Base-by-base conservation (phyloP, 768 basidiomycete species). In the Auricularia sp. region DNA sequence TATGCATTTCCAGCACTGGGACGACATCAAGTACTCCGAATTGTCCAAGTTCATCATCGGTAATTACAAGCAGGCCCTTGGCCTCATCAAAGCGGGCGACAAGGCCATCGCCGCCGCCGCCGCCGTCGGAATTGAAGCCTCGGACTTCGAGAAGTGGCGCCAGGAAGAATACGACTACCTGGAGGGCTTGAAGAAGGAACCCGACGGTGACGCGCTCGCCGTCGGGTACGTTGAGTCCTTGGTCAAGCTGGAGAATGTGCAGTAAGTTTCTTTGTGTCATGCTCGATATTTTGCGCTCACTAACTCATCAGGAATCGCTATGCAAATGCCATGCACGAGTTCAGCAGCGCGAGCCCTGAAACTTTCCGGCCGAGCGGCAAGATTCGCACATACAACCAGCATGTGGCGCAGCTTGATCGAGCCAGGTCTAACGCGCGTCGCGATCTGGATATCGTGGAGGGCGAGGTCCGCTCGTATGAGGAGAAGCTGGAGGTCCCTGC, bases 1-100 rank as follows among this genome's bases (percentile, higher is more conserved):
- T 58, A n/a, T 67, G 18, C 66, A 68, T 62, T 71, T 67, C 62
- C 42, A 43, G 39, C 69, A 69, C 54, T 70, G 70, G 67, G 70
- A 71, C 64, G 68, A 70, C 35, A 68, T 68, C 21, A 68, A 66
- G 62, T 67, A 67, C 42, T 34, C 47, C 34, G 43, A 66, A 18
- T 18, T 43, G 36, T 39, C 58, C 16, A 3, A 14, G 33, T 43
- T 23, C 36, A 59, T 58, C 51, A 44, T n/a, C 21, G 58, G 68
- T n/a, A 69, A 68, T 51, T 72, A 70, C 63, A 64, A 64, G 36
- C 67, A 70, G 43, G 68, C 68, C 3, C 62, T 69, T 11, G 4
- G 35, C 1, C 67, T 69, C n/a, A 36, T 68, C 16, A 60, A 64
- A 4, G 62, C 14, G 1, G 21, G n/a, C 0, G n/a, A 6, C 0